Percentiles rank a stretch among this genome's conserved stretches.
Evolutionary conservation across 306 rosid genomes (phyloP).

Genomic region (Citrullus mucosospermus): DNA sequence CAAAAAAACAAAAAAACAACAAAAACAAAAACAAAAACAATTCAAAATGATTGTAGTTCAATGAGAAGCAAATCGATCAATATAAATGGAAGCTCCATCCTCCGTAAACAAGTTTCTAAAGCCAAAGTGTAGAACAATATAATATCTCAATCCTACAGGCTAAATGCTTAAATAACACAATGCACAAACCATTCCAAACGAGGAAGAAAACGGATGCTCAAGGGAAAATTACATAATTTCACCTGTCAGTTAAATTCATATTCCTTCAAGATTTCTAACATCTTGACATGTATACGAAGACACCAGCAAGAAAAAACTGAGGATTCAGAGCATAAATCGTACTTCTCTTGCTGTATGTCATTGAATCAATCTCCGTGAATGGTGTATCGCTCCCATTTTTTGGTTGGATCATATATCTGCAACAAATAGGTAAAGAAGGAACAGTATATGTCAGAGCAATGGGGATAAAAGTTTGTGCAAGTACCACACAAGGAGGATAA

Average conservation of each 20-base stretch:
- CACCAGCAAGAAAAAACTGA: not conserved
- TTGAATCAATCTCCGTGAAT: slow-evolving; percentile 56
- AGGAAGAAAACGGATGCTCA: not conserved
- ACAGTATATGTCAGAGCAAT: not conserved
- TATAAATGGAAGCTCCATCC: not conserved
- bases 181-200: not conserved
- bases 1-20: too few species aligned
- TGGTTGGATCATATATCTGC: slow-evolving; percentile 53
- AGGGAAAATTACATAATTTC: not conserved
- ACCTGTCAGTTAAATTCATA: not conserved
- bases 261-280: not conserved
- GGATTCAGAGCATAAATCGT: not conserved
- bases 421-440: not conserved
- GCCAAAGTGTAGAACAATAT: not conserved
- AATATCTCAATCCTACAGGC: not conserved
- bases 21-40: too few species aligned
- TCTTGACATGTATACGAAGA: not conserved
- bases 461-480: not conserved
- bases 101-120: not conserved
- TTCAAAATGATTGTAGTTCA: not conserved
- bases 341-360: not conserved
- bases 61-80: not conserved
- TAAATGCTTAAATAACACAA: not conserved
- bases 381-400: slow-evolving; percentile 61
- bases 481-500: not conserved